These are phyloP conservation scores for Schwanniomyces vanrijiae DNA, from an alignment of 805 yeast species.

Conservation along the genomic window DNA sequence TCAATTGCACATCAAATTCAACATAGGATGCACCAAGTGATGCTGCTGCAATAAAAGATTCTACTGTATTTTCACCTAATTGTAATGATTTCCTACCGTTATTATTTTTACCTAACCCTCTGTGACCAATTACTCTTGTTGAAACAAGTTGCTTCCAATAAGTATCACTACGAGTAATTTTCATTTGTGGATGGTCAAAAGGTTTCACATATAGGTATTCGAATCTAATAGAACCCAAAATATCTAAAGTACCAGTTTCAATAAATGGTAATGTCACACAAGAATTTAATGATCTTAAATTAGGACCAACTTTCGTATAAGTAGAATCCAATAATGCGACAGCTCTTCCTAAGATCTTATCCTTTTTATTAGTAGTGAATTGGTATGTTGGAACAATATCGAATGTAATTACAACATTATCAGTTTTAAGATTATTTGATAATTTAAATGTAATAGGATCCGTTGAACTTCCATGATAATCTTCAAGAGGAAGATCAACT, in stretches of 20 bases:
- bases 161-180: conserved; percentile 65
- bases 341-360: conserved; percentile 69
- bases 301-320: conserved; percentile 64
- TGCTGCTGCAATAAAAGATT: conserved; percentile 93
- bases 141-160: conserved; percentile 90
- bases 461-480: conserved; percentile 63
- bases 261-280: conserved; percentile 72
- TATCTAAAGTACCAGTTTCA: conserved; percentile 67
- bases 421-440: conserved; percentile 41
- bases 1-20: conserved; percentile 93
- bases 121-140: conserved; percentile 91
- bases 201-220: conserved; percentile 73
- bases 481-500: conserved; percentile 81
- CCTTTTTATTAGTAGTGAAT: conserved; percentile 26
- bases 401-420: conserved; percentile 63
- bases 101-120: conserved; percentile 90
- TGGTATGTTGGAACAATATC: conserved; percentile 91
- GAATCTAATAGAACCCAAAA: conserved; percentile 75
- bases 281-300: conserved; percentile 66
- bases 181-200: conserved; percentile 68
- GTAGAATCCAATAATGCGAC: conserved; percentile 68
- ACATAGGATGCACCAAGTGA: conserved; percentile 95
- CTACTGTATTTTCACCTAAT: conserved; percentile 93
- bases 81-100: conserved; percentile 74
- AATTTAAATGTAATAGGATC: conserved; percentile 77